These are phyloP conservation scores for Carex sylvatica DNA, from an alignment of 202 grass and related monocot species.

Conservation along the genomic window DNA sequence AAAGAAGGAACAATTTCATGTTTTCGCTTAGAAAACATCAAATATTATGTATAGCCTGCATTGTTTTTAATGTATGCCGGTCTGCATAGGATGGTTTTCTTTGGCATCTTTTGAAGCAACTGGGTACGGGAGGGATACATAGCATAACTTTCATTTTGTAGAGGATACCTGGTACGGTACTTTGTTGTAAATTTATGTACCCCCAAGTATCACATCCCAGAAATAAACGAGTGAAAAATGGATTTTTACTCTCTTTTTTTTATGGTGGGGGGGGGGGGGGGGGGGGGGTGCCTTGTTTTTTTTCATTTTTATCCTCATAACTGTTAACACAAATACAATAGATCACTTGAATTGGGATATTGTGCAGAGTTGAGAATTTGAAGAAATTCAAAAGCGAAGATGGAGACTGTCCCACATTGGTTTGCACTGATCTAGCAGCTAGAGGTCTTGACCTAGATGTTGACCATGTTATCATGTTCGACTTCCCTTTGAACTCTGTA, in stretches of 20 bases:
- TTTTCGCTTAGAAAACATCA: background rate
- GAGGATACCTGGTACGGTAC: background rate
- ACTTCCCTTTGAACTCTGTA: slow-evolving; percentile 93
- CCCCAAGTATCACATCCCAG: background rate
- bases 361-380: slow-evolving; percentile 86
- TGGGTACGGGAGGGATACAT: background rate
- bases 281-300: background rate
- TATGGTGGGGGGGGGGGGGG: background rate
- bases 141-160: background rate
- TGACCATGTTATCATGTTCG: slow-evolving; percentile 99
- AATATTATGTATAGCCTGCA: background rate
- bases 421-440: slow-evolving; percentile 93
- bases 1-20: background rate
- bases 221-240: background rate
- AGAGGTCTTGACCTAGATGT: slow-evolving; percentile 92
- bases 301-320: background rate
- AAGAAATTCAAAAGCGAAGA: slow-evolving; percentile 96
- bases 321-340: background rate
- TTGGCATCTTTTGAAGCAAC: background rate
- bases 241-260: too few species aligned
- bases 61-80: background rate
- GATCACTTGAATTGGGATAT: background rate
- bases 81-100: background rate
- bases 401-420: slow-evolving; percentile 91
- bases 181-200: background rate